A percentile compares a stretch with the other conserved stretches of the same genome.
Evolutionary conservation across 352 stramenopile species (phyloP).

Genomic region (Phytopythium cucurbitacearum): DNA sequence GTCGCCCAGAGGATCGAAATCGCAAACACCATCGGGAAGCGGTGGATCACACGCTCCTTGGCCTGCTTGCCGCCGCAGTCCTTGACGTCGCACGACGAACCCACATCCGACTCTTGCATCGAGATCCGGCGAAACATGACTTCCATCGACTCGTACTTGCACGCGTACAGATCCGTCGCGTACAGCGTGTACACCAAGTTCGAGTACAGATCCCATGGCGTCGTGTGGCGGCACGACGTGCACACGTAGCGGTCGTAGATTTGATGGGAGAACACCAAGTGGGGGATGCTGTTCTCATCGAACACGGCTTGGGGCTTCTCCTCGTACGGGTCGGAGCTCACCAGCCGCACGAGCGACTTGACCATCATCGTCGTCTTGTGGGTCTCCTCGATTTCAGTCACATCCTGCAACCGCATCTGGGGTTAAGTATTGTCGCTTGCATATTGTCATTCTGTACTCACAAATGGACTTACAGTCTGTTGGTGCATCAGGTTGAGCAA

Average conservation of each 20-base stretch:
- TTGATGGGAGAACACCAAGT: slow-evolving; percentile 84
- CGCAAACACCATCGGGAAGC: slow-evolving; percentile 84
- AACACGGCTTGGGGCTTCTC: slow-evolving; percentile 68
- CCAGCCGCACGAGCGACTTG: slow-evolving; percentile 62
- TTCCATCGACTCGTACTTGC: slow-evolving; percentile 65
- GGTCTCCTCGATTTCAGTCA: slow-evolving; percentile 66
- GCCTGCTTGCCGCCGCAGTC: slow-evolving; percentile 52
- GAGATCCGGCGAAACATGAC: slow-evolving; percentile 63
- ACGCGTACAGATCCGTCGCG: slow-evolving; percentile 59
- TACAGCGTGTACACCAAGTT: slow-evolving; percentile 85
- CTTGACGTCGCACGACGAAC: slow-evolving; percentile 48
- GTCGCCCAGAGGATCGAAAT: slow-evolving; percentile 82
- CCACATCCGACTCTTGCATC: slow-evolving; percentile 49
- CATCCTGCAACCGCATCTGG: slow-evolving; percentile 16
- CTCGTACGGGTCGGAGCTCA: slow-evolving; percentile 59
- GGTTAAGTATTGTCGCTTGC: too few species aligned
- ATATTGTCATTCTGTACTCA: not conserved
- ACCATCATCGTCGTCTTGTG: slow-evolving; percentile 74
- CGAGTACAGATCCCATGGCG: slow-evolving; percentile 75
- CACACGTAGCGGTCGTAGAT: slow-evolving; percentile 85
- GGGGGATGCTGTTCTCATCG: slow-evolving; percentile 83
- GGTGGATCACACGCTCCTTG: slow-evolving; percentile 79
- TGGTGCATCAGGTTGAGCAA: slow-evolving; percentile 86
- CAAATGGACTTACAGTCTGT: slow-evolving; percentile 36
- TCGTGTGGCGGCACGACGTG: slow-evolving; percentile 47